Evolutionary conservation across 805 yeast species (phyloP).

Genomic region (Ogataea corticis): DNA sequence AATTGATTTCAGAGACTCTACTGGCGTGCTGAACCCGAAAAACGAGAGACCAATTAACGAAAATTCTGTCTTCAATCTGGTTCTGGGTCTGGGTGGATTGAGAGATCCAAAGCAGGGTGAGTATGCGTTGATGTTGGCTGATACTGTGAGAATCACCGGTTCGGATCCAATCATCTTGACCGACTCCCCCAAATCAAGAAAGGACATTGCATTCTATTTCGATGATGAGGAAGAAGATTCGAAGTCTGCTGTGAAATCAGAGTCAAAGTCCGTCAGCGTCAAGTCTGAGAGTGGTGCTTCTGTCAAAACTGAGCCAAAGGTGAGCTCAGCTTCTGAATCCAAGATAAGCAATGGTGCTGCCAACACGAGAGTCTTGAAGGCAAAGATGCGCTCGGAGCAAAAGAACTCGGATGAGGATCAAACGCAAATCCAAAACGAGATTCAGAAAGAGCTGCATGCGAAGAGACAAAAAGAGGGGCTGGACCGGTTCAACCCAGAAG

Average conservation of each 20-base stretch:
- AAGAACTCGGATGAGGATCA: slow-evolving; percentile 73
- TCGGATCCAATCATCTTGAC: slow-evolving; percentile 68
- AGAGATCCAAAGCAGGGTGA: slow-evolving; percentile 50
- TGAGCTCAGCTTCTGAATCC: slow-evolving; percentile 9
- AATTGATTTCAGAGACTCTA: slow-evolving; percentile 81
- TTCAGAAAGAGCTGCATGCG: slow-evolving; percentile 80
- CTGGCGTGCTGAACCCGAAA: slow-evolving; percentile 70
- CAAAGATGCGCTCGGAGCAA: slow-evolving; percentile 77
- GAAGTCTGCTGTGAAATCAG: slow-evolving; percentile 32
- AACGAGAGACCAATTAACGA: slow-evolving; percentile 66
- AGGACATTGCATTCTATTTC: slow-evolving; percentile 82
- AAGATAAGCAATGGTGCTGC: slow-evolving; percentile 33
- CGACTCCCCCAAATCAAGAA: slow-evolving; percentile 65
- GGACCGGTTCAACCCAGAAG: slow-evolving; percentile 77
- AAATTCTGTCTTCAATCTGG: slow-evolving; percentile 73
- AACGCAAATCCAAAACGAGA: slow-evolving; percentile 77
- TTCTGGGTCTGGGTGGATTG: slow-evolving; percentile 74
- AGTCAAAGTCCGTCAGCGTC: slow-evolving; percentile 26
- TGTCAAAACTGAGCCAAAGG: slow-evolving; percentile 7
- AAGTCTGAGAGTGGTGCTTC: slow-evolving; percentile 11
- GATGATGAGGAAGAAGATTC: slow-evolving; percentile 63
- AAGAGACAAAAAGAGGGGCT: slow-evolving; percentile 86
- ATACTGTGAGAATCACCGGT: slow-evolving; percentile 71
- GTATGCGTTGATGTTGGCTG: slow-evolving; percentile 76
- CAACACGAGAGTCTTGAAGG: slow-evolving; percentile 69